Evolutionary conservation across 164 flowering plant species (phyloP).

Genomic region (Umbilicus rupestris): DNA sequence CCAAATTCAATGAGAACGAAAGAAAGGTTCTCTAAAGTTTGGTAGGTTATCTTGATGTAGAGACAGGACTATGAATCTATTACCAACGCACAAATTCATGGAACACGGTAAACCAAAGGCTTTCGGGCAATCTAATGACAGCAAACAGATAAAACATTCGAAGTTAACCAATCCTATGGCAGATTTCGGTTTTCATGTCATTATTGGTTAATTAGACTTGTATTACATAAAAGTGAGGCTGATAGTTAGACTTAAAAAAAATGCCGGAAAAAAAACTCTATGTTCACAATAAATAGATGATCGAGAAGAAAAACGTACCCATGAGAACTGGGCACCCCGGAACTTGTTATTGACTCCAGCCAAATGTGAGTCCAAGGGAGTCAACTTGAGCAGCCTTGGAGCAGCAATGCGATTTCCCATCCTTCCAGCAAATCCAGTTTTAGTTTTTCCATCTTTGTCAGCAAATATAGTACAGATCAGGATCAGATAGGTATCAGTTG

Average conservation of each 20-base stretch:
- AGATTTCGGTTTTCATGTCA: too few relatives aligned
- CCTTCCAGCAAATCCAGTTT: constrained; percentile 82
- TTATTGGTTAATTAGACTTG: too few relatives aligned
- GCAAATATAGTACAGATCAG: constrained; percentile 79
- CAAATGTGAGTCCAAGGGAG: constrained; percentile 79
- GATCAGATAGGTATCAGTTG: constrained; percentile 81
- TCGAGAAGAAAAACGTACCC: constrained; percentile 40
- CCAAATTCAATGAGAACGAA: too few relatives aligned
- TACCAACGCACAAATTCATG: too few relatives aligned
- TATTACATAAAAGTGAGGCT: not conserved
- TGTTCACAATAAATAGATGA: not conserved
- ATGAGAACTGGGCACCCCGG: constrained; percentile 88
- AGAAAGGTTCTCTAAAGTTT: too few relatives aligned
- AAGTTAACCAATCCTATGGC: too few relatives aligned
- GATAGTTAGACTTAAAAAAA: not conserved
- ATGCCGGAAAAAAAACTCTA: not conserved
- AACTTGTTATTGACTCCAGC: constrained; percentile 78
- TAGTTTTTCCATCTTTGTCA: constrained; percentile 82
- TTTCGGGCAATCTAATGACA: too few relatives aligned
- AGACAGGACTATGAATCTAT: too few relatives aligned
- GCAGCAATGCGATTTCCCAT: constrained; percentile 89
- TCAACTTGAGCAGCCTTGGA: constrained; percentile 86
- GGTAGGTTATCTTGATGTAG: too few relatives aligned
- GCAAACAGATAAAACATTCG: too few relatives aligned
- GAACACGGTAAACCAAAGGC: too few relatives aligned